Percentiles rank a stretch among this genome's conserved stretches.
These are phyloP conservation scores for Ganoderma lucidum DNA, from an alignment of 1,284 basidiomycete genomes.

Conservation along the genomic window DNA sequence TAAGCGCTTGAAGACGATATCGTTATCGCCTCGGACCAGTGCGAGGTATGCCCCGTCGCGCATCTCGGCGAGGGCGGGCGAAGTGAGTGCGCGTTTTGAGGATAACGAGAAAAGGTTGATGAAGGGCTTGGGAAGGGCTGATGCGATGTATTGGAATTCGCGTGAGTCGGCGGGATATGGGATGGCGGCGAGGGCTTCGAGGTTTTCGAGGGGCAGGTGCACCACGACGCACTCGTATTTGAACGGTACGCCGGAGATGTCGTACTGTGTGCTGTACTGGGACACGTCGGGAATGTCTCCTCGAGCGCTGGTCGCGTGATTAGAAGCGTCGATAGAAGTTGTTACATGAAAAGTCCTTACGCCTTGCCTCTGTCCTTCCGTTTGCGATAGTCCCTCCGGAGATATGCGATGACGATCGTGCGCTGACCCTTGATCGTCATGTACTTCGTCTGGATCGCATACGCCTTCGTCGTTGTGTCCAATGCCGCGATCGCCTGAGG, in stretches of 20 bases:
- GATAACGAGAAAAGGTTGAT: slow-evolving; percentile 48
- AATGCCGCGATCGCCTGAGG: slow-evolving; percentile 58
- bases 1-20: slow-evolving; percentile 57
- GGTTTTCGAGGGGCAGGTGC: slow-evolving; percentile 53
- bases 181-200: slow-evolving; percentile 62
- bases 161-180: slow-evolving; percentile 49
- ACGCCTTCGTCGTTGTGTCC: slow-evolving; percentile 61
- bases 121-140: slow-evolving; percentile 50
- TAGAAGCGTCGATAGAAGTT: neutral
- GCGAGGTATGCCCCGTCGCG: slow-evolving; percentile 53
- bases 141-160: slow-evolving; percentile 48
- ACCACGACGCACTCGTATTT: slow-evolving; percentile 59
- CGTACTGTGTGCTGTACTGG: slow-evolving; percentile 25
- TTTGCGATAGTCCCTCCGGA: slow-evolving; percentile 45
- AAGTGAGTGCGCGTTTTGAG: slow-evolving; percentile 49
- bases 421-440: slow-evolving; percentile 53
- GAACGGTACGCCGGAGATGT: slow-evolving; percentile 37
- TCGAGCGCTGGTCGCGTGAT: slow-evolving; percentile 26
- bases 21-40: slow-evolving; percentile 52
- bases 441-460: slow-evolving; percentile 69
- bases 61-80: slow-evolving; percentile 54
- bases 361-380: slow-evolving; percentile 22
- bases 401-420: slow-evolving; percentile 68
- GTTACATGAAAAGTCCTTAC: slow-evolving; percentile 37
- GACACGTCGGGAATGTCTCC: slow-evolving; percentile 44